phyloP scores from a whole-genome alignment of 2,329 filamentous ascomycete species.

The Basipetospora chlamydospora region DNA sequence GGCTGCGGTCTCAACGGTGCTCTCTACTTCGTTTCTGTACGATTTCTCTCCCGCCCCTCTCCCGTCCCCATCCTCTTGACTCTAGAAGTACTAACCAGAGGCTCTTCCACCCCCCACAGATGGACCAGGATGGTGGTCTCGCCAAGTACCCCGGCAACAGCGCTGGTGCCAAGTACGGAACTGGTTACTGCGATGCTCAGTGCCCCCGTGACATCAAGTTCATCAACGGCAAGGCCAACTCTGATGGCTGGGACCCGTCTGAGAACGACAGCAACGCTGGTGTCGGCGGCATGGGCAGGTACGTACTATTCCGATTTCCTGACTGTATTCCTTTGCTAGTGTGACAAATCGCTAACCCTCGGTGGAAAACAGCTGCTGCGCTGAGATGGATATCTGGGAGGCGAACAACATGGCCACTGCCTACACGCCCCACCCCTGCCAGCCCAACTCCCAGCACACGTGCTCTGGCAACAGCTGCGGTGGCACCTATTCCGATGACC shows the following conservation, averaged over 20 bases:
- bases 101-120: too few relatives aligned
- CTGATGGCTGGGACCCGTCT: slow-evolving; percentile 30
- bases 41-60: too few relatives aligned
- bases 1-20: slow-evolving; percentile 53
- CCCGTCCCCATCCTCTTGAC: too few relatives aligned
- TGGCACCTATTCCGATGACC: slow-evolving; percentile 30
- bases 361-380: slow-evolving; percentile 34
- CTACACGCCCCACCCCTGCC: slow-evolving; percentile 42
- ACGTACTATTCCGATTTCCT: too few relatives aligned
- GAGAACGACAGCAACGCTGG: slow-evolving; percentile 36
- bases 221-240: slow-evolving; percentile 28
- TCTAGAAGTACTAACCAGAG: too few relatives aligned
- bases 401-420: slow-evolving; percentile 42
- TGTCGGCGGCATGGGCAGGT: slow-evolving; percentile 29
- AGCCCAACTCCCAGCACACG: slow-evolving; percentile 23
- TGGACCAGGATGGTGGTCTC: slow-evolving; percentile 37
- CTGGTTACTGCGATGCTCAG: slow-evolving; percentile 37
- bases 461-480: slow-evolving; percentile 22
- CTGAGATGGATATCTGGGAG: slow-evolving; percentile 44
- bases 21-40: slow-evolving; percentile 41
- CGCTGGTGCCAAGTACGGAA: slow-evolving; percentile 37
- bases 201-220: slow-evolving; percentile 33
- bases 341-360: slow-evolving; percentile 11
- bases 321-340: not conserved
- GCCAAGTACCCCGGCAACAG: slow-evolving; percentile 27